These are phyloP conservation scores for Geotrichum ghanense DNA, from an alignment of 805 yeast genomes.

Conservation along the genomic window DNA sequence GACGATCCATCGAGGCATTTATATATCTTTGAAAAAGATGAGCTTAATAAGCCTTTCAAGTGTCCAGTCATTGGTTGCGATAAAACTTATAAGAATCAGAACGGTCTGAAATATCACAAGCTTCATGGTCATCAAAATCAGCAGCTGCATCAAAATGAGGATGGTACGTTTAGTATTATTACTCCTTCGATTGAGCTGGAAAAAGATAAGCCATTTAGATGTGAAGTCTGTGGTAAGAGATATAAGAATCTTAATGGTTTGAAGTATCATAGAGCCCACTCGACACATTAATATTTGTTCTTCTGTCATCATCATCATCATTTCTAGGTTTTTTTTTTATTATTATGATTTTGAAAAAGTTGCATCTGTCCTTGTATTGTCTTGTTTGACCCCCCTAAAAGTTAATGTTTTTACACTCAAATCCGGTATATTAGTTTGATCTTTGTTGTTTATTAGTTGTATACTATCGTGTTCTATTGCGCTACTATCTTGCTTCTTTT, in stretches of 20 bases:
- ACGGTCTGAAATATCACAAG: slow-evolving; percentile 91
- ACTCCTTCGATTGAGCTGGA: slow-evolving; percentile 96
- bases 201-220: slow-evolving; percentile 95
- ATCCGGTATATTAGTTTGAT: too few relatives aligned
- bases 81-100: slow-evolving; percentile 93
- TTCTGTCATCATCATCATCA: neutral
- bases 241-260: slow-evolving; percentile 93
- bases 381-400: neutral
- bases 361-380: neutral
- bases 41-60: slow-evolving; percentile 77
- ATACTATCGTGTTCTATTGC: neutral
- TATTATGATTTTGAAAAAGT: neutral
- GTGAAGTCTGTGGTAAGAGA: slow-evolving; percentile 96
- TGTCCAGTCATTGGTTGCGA: slow-evolving; percentile 99
- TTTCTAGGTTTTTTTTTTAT: too few relatives aligned
- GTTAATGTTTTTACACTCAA: slow-evolving; percentile 1
- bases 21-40: slow-evolving; percentile 85
- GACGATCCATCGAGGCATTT: slow-evolving; percentile 95
- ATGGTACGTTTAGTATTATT: slow-evolving; percentile 83
- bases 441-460: neutral
- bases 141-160: slow-evolving; percentile 78
- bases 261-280: slow-evolving; percentile 94
- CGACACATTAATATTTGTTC: slow-evolving; percentile 59
- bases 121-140: slow-evolving; percentile 96
- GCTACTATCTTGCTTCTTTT: neutral